Evolutionary conservation across 768 basidiomycete genomes (phyloP), one percentile per base, ranked within the genome.

Genomic region (Naematelia aurantialba): DNA sequence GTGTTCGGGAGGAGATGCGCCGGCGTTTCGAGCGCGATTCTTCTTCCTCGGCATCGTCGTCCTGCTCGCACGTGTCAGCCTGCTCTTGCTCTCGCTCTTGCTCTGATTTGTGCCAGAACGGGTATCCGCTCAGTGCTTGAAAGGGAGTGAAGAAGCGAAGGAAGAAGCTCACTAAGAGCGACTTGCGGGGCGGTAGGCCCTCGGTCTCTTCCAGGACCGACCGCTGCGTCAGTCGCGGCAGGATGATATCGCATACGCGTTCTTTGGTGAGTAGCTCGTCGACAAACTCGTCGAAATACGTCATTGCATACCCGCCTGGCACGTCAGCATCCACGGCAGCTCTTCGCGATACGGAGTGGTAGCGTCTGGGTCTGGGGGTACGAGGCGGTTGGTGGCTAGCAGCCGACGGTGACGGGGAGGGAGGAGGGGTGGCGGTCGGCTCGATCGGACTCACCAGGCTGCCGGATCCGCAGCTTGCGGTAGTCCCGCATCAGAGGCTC

Each of bases 401-500:
- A n/a, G n/a, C n/a, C n/a, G n/a, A n/a, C n/a, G n/a, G n/a, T n/a
- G n/a, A n/a, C 12, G 12, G 5, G 48, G 24, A 42, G 52, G 31
- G 24, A 45, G 26, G 21, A 30, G 17, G 29, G n/a, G n/a, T n/a
- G n/a, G n/a, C n/a, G n/a, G n/a, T n/a, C 30, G 4, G n/a, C n/a
- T n/a, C 34, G 17, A 39, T 8, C 17, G 11, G 31, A 75, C 86
- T 60, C 72, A 93, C 94, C 80, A 83, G 86, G 88, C 64, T 85
- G 83, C 50, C 89, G 82, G 61, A 85, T 79, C 12, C 94, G 85
- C 47, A 99, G 78, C 77, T 97, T 99, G 60, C 91, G 79, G 72
- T 86, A 98, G 74, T 99, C 96, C 74, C 90, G 93, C 64, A 98
- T 83, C 13, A 98, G 78, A 1, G 96, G 96, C 77, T 99, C 96